phyloP scores from a whole-genome alignment of 2,329 filamentous ascomycete species.

The Knufia fluminis region DNA sequence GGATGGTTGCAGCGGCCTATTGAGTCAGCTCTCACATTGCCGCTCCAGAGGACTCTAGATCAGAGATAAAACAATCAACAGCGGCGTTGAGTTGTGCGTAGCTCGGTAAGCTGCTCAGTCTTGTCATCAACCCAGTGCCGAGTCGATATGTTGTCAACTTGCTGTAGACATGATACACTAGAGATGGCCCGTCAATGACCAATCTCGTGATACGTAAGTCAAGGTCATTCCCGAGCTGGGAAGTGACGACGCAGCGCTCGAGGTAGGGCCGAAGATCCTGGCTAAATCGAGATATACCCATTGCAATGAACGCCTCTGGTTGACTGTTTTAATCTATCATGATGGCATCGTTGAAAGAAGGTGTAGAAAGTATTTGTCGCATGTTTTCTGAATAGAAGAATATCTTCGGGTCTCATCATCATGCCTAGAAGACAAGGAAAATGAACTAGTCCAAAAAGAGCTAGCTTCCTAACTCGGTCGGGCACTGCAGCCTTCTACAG shows the following conservation, averaged over 20 bases:
- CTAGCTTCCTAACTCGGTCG: too few species aligned
- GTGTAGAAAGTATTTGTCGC: too few species aligned
- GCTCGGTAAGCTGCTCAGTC: conserved; percentile 44
- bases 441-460: too few species aligned
- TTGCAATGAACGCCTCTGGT: conserved; percentile 15
- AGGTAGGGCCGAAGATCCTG: conserved; percentile 47
- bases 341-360: too few species aligned
- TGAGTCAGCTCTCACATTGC: conserved; percentile 47
- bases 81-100: conserved; percentile 55
- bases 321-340: neutral
- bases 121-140: conserved; percentile 28
- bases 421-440: too few species aligned
- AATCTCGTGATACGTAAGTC: conserved; percentile 26
- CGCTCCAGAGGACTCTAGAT: conserved; percentile 47
- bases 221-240: conserved; percentile 8
- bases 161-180: conserved; percentile 65
- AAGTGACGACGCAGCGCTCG: conserved; percentile 31
- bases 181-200: conserved; percentile 66
- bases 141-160: conserved; percentile 33
- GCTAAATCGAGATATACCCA: conserved; percentile 55
- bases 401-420: too few species aligned
- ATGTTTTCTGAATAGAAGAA: too few species aligned
- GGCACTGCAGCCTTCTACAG: too few species aligned
- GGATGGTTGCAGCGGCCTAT: conserved; percentile 10
- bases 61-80: conserved; percentile 54